These are phyloP conservation scores for Chiua virens DNA, from an alignment of 768 basidiomycete species.

Conservation along the genomic window DNA sequence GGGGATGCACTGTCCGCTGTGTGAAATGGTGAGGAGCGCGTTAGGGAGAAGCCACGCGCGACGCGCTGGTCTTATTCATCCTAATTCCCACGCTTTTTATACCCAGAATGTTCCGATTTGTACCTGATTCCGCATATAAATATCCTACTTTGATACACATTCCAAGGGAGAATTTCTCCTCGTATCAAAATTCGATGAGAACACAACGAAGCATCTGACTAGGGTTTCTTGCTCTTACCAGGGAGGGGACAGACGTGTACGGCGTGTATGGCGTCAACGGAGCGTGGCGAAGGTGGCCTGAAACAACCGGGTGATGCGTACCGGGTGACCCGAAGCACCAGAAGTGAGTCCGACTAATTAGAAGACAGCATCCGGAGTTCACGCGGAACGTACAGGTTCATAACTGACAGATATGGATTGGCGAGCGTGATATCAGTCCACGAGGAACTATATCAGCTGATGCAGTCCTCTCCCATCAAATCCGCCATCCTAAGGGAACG, in stretches of 20 bases:
- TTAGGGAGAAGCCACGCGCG: constrained; percentile 37
- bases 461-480: constrained; percentile 18
- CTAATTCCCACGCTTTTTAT: constrained; percentile 32
- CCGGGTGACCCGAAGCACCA: constrained; percentile 20
- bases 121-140: constrained; percentile 19
- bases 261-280: not conserved
- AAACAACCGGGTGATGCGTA: constrained; percentile 7
- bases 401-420: constrained; percentile 8
- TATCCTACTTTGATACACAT: constrained; percentile 11
- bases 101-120: constrained; percentile 22
- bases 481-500: constrained; percentile 21
- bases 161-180: constrained; percentile 2
- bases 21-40: constrained; percentile 38
- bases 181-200: constrained; percentile 15
- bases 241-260: not conserved
- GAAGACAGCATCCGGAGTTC: constrained; percentile 24
- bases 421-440: constrained; percentile 11
- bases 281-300: constrained; percentile 9
- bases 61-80: constrained; percentile 40
- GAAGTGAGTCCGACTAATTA: constrained; percentile 25
- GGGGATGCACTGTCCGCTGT: constrained; percentile 37
- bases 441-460: constrained; percentile 20
- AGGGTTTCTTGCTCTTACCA: constrained; percentile 4
- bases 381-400: constrained; percentile 25
- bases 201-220: constrained; percentile 5